phyloP scores from a whole-genome alignment of 257 asterid genomes.

The Solanum arcanum region DNA sequence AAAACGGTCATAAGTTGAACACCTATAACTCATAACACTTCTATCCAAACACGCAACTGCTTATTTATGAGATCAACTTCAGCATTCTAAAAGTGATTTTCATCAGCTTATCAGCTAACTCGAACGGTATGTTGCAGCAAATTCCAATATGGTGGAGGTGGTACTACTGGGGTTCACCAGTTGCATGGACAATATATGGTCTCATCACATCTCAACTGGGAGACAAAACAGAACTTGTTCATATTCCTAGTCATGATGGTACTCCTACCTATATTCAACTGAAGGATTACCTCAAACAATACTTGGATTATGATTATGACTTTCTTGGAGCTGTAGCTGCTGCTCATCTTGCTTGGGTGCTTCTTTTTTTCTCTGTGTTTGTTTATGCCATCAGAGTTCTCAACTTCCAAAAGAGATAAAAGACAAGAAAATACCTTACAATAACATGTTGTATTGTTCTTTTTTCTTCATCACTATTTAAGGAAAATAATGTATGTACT shows the following conservation, averaged over 20 bases:
- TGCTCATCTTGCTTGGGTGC: conserved; percentile 62
- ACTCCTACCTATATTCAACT: conserved; percentile 13
- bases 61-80: not conserved
- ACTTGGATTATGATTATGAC: conserved; percentile 40
- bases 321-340: conserved; percentile 54
- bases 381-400: conserved; percentile 54
- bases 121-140: conserved; percentile 13
- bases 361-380: conserved; percentile 47
- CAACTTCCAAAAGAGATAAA: conserved; percentile 62
- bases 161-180: conserved; percentile 73
- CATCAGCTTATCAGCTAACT: not conserved
- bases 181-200: conserved; percentile 43
- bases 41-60: not conserved
- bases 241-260: conserved; percentile 33
- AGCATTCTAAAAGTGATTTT: not conserved
- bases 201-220: conserved; percentile 46
- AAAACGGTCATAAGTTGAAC: not conserved
- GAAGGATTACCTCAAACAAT: conserved; percentile 39
- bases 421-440: not conserved
- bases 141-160: conserved; percentile 77
- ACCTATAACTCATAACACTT: not conserved
- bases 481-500: not conserved
- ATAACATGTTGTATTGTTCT: not conserved
- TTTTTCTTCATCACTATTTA: not conserved
- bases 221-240: conserved; percentile 25